Base-by-base conservation (phyloP, 2,329 filamentous ascomycete genomes). In the Fusarium continuum region DNA sequence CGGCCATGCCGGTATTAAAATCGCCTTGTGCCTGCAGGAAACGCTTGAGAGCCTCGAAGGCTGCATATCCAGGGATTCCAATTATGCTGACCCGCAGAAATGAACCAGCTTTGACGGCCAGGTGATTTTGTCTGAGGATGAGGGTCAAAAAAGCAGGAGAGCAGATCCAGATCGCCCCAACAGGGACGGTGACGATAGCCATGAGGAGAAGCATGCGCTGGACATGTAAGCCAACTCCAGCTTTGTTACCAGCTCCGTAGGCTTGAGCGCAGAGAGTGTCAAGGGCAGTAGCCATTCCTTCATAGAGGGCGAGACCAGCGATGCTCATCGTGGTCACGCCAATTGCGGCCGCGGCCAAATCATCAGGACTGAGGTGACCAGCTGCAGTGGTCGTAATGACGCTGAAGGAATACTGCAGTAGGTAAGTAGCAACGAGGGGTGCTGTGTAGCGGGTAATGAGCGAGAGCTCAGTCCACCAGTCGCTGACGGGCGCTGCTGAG, bases 21-120 rank as follows among this genome's bases (percentile, higher is more conserved):
- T 83, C 75, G 2, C 83, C 83, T 60, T 85, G 83, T 0, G 83
- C 81, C 65, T 85, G 83, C 4, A 84, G 75, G 59, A 84, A 85
- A 0, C 83, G 76, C 67, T 85, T 86, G 2, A 80, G 74, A 0
- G 81, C 81, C 59, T 85, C 83, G 25, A 85, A 86, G 4, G 77
- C 77, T 2, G 80, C 82, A 50, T 84, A 85, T 4, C 82, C 83
- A 1, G 83, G 83, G 2, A 83, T 73, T 0, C 83, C 82, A 7
- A 83, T 69, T 3, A 85, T 72, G 34, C 81, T 78, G 28, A 82
- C 75, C 5, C 77, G 74, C 28, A 85, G 66, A 53, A 84, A 86
- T 1, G 72, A 73, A 11, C 83, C 82, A 0, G 83, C 83, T 60
- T 80, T 78, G 26, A 78, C 67, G 3, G 82, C 82, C 5, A 85